These are phyloP conservation scores for Tricholoma hemisulphureum DNA, from an alignment of 768 basidiomycete genomes.

Conservation along the genomic window DNA sequence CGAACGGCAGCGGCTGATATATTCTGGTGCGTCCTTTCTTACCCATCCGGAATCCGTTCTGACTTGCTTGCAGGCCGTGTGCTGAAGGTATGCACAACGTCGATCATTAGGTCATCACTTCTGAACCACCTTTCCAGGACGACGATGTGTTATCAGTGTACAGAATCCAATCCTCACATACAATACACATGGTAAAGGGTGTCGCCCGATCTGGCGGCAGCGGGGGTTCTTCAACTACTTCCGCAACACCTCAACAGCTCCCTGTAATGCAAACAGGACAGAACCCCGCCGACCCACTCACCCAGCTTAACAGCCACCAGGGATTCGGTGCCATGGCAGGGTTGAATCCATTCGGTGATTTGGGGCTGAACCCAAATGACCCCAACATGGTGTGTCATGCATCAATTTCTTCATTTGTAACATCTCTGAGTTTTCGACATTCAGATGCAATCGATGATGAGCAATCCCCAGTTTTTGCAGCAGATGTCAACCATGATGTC, in stretches of 20 bases:
- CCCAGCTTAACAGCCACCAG: constrained; percentile 73
- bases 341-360: constrained; percentile 87
- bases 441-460: constrained; percentile 83
- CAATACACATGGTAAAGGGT: constrained; percentile 94
- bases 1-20: constrained; percentile 88
- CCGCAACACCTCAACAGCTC: constrained; percentile 53
- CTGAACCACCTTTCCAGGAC: too few relatives aligned
- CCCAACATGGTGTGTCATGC: constrained; percentile 81
- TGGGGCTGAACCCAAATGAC: constrained; percentile 90
- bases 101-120: neutral
- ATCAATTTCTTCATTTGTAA: neutral
- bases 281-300: constrained; percentile 83
- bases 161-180: too few relatives aligned
- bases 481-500: constrained; percentile 88
- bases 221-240: too few relatives aligned
- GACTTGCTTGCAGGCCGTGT: constrained; percentile 54
- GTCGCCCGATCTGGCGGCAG: constrained; percentile 54
- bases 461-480: constrained; percentile 78
- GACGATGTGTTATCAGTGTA: constrained; percentile 72
- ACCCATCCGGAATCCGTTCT: too few relatives aligned
- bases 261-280: constrained; percentile 92
- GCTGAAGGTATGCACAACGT: constrained; percentile 51
- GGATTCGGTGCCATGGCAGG: constrained; percentile 84
- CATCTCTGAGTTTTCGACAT: neutral
- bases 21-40: constrained; percentile 66